Evolutionary conservation across 129 eudicot species (phyloP).

Genomic region (Apium graveolens): DNA sequence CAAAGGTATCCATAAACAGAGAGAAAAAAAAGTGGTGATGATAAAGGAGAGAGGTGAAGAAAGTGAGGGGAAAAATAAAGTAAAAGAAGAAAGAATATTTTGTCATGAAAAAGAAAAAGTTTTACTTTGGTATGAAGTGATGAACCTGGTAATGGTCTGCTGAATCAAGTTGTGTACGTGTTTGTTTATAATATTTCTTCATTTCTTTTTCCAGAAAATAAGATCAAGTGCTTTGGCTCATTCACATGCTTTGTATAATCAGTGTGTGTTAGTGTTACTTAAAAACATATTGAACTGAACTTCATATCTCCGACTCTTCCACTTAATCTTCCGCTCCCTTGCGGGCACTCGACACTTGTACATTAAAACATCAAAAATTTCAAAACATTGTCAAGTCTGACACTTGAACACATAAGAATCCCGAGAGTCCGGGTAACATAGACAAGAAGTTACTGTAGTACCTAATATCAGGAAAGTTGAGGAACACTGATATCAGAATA

Average conservation of each 20-base stretch:
- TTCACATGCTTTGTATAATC: neutral
- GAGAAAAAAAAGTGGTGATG: constrained; percentile 9
- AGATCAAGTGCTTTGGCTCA: constrained; percentile 13
- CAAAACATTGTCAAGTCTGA: neutral
- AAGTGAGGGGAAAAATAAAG: constrained; percentile 21
- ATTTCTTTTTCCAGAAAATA: constrained; percentile 5
- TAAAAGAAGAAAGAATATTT: constrained; percentile 28
- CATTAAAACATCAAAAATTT: neutral
- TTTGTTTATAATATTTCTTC: neutral
- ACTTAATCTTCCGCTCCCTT: neutral
- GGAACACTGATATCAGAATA: neutral
- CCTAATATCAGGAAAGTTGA: neutral
- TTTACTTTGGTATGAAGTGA: constrained; percentile 60
- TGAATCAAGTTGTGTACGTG: constrained; percentile 4
- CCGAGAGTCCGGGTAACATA: neutral
- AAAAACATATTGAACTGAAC: neutral
- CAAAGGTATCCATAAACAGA: constrained; percentile 15
- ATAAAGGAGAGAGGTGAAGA: constrained; percentile 22
- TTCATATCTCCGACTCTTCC: neutral
- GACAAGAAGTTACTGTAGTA: neutral
- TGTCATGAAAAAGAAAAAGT: constrained; percentile 18
- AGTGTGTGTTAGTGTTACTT: neutral
- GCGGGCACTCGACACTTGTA: neutral
- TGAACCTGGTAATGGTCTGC: constrained; percentile 17
- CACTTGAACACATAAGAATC: neutral